Percentiles rank a stretch among this genome's conserved stretches.
Evolutionary conservation across 2,329 filamentous ascomycete species (phyloP).

Genomic region (Akanthomyces uredinophilus): DNA sequence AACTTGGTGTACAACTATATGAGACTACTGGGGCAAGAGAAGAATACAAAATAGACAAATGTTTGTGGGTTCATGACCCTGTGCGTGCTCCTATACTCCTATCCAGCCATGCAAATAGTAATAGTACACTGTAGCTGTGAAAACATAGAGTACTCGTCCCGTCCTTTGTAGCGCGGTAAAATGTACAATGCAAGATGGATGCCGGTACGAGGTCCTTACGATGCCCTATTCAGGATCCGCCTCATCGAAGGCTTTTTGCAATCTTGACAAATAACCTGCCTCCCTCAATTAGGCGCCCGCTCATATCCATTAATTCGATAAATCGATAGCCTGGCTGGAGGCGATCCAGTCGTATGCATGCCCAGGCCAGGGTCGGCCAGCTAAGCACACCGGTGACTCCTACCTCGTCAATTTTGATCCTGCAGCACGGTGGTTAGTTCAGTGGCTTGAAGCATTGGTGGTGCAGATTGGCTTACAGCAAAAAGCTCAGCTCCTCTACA

Average conservation of each 20-base stretch:
- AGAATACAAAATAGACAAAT: slow-evolving; percentile 1
- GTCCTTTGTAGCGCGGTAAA: background rate
- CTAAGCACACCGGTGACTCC: slow-evolving; percentile 28
- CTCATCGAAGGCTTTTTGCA: slow-evolving; percentile 37
- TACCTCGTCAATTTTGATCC: slow-evolving; percentile 52
- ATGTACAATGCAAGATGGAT: background rate
- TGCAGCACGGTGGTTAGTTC: slow-evolving; percentile 22
- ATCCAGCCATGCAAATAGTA: background rate
- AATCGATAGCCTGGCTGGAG: slow-evolving; percentile 52
- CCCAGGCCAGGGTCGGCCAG: slow-evolving; percentile 45
- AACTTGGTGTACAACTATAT: background rate
- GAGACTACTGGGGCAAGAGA: too few species aligned
- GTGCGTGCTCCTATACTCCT: background rate
- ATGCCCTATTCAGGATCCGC: background rate
- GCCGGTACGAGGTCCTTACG: background rate
- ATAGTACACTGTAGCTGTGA: background rate
- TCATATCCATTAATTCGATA: slow-evolving; percentile 43
- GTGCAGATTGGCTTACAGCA: slow-evolving; percentile 51
- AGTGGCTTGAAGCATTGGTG: background rate
- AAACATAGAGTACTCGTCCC: background rate
- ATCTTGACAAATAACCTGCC: slow-evolving; percentile 49
- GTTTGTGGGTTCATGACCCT: background rate
- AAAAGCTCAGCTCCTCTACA: slow-evolving; percentile 65
- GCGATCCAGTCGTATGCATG: slow-evolving; percentile 55
- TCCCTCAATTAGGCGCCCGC: slow-evolving; percentile 39